Evolutionary conservation across 495 filamentous ascomycete genomes (phyloP).

Genomic region (Friedmanniomyces simplex): DNA sequence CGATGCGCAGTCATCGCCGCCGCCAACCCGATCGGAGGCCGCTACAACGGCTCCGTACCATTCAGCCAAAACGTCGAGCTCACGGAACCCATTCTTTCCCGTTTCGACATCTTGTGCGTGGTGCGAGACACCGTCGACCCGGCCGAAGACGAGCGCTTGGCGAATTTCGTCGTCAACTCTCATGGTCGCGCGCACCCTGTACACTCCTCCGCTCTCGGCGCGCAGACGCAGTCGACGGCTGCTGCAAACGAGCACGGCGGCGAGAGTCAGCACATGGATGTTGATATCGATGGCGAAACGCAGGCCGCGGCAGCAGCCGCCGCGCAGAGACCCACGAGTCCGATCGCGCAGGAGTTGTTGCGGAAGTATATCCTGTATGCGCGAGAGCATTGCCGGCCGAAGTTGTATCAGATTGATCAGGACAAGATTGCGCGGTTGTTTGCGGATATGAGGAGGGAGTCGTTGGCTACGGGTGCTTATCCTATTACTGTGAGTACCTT

Average conservation of each 20-base stretch:
- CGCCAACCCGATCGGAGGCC: constrained; percentile 90
- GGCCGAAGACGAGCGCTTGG: constrained; percentile 85
- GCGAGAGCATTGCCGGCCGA: constrained; percentile 78
- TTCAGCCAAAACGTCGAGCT: constrained; percentile 94
- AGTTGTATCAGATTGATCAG: constrained; percentile 95
- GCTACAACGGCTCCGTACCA: constrained; percentile 93
- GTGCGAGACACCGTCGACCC: constrained; percentile 97
- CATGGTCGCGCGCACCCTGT: constrained; percentile 82
- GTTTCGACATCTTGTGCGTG: constrained; percentile 97
- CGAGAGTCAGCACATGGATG: constrained; percentile 50
- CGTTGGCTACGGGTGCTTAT: constrained; percentile 85
- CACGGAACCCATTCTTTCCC: constrained; percentile 93
- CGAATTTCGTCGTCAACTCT: constrained; percentile 87
- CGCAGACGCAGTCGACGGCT: constrained; percentile 9
- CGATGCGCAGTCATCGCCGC: constrained; percentile 95
- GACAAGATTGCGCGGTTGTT: constrained; percentile 93
- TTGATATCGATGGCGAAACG: constrained; percentile 42
- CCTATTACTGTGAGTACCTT: constrained; percentile 78
- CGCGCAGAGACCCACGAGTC: constrained; percentile 47
- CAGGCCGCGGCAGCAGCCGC: constrained; percentile 36
- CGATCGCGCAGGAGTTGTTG: constrained; percentile 79
- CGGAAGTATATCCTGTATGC: constrained; percentile 98
- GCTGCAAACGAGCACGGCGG: constrained; percentile 29
- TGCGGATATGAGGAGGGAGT: constrained; percentile 91
- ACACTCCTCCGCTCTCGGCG: constrained; percentile 35